Conservation (phyloP, 495 filamentous ascomycete genomes). For the Aspergillus saccharolyticus region DNA sequence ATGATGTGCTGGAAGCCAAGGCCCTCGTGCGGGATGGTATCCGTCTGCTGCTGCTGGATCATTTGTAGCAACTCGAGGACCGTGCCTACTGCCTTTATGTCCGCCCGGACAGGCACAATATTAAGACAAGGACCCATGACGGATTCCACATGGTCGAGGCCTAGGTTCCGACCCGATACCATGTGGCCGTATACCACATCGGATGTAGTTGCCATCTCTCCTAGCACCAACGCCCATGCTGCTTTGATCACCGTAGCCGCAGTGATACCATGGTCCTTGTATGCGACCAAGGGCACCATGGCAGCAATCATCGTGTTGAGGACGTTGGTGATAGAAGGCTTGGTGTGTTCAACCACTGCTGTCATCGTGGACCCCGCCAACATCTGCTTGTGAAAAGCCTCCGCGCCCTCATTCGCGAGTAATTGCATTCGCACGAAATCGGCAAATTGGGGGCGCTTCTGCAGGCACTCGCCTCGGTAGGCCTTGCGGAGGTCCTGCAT, state of each 20-base stretch:
- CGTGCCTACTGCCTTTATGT: slow-evolving; percentile 28
- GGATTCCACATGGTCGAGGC: slow-evolving; percentile 31
- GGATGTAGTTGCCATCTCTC: slow-evolving; percentile 33
- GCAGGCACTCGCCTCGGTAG: slow-evolving; percentile 19
- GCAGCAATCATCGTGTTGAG: slow-evolving; percentile 21
- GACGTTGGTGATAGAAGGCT: slow-evolving; percentile 16
- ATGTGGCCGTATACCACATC: slow-evolving; percentile 44
- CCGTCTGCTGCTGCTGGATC: slow-evolving; percentile 46
- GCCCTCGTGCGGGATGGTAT: slow-evolving; percentile 39
- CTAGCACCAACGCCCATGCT: slow-evolving; percentile 43
- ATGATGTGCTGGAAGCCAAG: slow-evolving; percentile 48
- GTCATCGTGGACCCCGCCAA: slow-evolving; percentile 29
- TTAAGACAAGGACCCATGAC: slow-evolving; percentile 44
- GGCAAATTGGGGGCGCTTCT: slow-evolving; percentile 40
- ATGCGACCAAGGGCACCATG: slow-evolving; percentile 18
- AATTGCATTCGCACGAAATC: slow-evolving; percentile 37
- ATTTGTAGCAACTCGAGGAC: slow-evolving; percentile 38
- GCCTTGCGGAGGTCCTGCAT: slow-evolving; percentile 18
- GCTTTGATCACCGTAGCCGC: slow-evolving; percentile 32
- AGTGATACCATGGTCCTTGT: slow-evolving; percentile 21
- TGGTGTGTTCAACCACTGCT: slow-evolving; percentile 19
- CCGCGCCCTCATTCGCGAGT: slow-evolving; percentile 20
- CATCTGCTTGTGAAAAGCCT: slow-evolving; percentile 28
- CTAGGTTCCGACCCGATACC: slow-evolving; percentile 26
- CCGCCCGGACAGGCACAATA: slow-evolving; percentile 43